Percentiles rank a stretch among this genome's conserved stretches.
These are phyloP conservation scores for Pugionium dolabratum DNA, from an alignment of 345 rosid genomes.

Conservation along the genomic window DNA sequence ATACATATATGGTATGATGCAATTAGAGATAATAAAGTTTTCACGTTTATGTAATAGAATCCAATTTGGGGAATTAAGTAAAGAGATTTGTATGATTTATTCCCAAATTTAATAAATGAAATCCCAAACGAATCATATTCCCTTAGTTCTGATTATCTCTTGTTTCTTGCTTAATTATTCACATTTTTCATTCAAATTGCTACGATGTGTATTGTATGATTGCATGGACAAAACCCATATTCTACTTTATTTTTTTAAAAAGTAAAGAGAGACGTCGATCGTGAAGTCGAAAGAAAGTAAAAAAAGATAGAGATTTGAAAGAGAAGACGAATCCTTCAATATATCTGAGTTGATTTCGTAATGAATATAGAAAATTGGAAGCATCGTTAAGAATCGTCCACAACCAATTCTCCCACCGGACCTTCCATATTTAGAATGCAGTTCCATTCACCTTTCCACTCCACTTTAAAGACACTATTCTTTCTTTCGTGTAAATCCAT, in stretches of 20 bases:
- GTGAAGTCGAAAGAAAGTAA: conserved; percentile 23
- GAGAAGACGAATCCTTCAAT: conserved; percentile 5
- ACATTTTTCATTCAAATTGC: not conserved
- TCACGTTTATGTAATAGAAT: too few relatives aligned
- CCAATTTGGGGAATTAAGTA: too few relatives aligned
- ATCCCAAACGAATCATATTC: too few relatives aligned
- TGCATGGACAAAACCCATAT: not conserved
- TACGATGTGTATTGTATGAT: conserved; percentile 4
- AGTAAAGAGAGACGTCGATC: conserved; percentile 20
- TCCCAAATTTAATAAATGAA: too few relatives aligned
- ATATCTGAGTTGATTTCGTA: conserved; percentile 21
- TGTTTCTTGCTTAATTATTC: too few relatives aligned
- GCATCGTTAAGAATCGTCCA: conserved; percentile 34
- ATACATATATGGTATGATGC: too few relatives aligned
- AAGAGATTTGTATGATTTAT: too few relatives aligned
- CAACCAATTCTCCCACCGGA: conserved; percentile 26
- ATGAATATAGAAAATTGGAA: conserved; percentile 24
- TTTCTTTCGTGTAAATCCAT: conserved; percentile 23
- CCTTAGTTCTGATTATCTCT: not conserved
- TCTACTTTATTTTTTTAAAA: not conserved
- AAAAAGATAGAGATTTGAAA: not conserved
- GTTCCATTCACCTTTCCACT: conserved; percentile 29
- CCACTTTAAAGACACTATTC: conserved; percentile 31
- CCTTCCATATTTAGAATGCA: conserved; percentile 33
- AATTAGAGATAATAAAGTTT: too few relatives aligned